Conservation (phyloP, 495 filamentous ascomycete species). For the Trichoderma gamsii region DNA sequence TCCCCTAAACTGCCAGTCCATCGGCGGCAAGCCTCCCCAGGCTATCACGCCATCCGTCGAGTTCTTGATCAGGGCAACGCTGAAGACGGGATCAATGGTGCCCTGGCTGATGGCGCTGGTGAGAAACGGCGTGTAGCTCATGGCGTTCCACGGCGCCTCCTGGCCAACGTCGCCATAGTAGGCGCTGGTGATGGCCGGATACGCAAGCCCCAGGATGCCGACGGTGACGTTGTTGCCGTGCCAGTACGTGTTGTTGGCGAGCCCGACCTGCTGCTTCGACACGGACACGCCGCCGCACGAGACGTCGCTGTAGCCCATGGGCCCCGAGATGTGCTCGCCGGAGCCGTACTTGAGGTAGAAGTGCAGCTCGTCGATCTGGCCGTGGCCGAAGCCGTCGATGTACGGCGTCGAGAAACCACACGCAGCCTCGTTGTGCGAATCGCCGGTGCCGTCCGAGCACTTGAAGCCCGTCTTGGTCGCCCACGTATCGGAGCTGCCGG, state of each 20-base stretch:
- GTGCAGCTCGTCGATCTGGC: conserved; percentile 33
- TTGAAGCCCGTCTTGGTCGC: conserved; percentile 24
- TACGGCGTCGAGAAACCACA: conserved; percentile 28
- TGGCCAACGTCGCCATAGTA: conserved; percentile 28
- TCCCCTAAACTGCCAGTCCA: conserved; percentile 26
- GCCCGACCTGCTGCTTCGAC: conserved; percentile 40
- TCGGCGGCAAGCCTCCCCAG: conserved; percentile 44
- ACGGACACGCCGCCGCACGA: conserved; percentile 51
- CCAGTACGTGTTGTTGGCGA: conserved; percentile 35
- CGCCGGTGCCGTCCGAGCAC: conserved; percentile 26
- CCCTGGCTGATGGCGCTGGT: conserved; percentile 50
- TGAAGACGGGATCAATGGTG: conserved; percentile 50
- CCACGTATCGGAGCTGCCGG: conserved; percentile 61
- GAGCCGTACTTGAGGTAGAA: conserved; percentile 57
- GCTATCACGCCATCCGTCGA: conserved; percentile 41
- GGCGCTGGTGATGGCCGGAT: conserved; percentile 48
- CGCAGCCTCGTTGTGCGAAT: conserved; percentile 20
- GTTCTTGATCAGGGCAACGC: conserved; percentile 40
- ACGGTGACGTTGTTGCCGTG: conserved; percentile 43
- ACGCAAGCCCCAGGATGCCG: conserved; percentile 58
- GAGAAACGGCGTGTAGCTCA: conserved; percentile 52
- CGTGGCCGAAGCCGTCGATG: conserved; percentile 24
- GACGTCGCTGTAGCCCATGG: conserved; percentile 52
- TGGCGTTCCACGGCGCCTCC: conserved; percentile 27
- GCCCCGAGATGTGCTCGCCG: conserved; percentile 50